Base-by-base conservation (phyloP, 2,329 filamentous ascomycete genomes). In the Cladorrhinum sp. region DNA sequence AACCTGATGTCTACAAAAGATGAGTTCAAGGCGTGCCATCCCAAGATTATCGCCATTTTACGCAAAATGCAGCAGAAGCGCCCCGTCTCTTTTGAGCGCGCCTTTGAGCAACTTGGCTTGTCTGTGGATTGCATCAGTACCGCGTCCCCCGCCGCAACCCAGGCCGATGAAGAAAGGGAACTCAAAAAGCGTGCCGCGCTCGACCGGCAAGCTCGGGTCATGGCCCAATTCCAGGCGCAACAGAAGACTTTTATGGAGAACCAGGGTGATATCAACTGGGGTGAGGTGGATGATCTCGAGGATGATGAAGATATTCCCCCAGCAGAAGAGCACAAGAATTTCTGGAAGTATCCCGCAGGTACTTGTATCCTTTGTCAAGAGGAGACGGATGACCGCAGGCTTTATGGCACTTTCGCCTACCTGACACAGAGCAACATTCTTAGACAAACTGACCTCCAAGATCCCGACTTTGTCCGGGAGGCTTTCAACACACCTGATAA, bases 191-290 rank as follows among this genome's bases (percentile, higher is more conserved):
- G 90, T 74, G 91, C 93, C 56, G 95, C 95, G 0, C 77, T 93
- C 45, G 93, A 92, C 68, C 86, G 95, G 22, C 93, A 98, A 74
- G 93, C 93, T 1, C 90, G 87, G 70, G 92, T 99, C 29, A 97
- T 99, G 93, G 95, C 93, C 1, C 92, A 97, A 71, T 97, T 99
- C 76, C 95, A 98, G 73, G 90, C 96, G 71, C 93, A 99, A 71
- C 96, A 98, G 72, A 93, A 96, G 75, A 95, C 86, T 69, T 99
- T 99, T 76, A 79, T 99, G 77, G 89, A 91, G 59, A 95, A 89
- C 65, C 93, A 97, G 73, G 89, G 85, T n/a, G 82, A 87, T 48
- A 84, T 96, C 62, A 90, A 96, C 73, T 96, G 92, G 90, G 92
- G 91, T 13, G 90, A 95, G 62, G 84, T 92, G 55, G 91, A 90